Conservation (phyloP, 2,329 filamentous ascomycete species). For the Byssothecium circinans region DNA sequence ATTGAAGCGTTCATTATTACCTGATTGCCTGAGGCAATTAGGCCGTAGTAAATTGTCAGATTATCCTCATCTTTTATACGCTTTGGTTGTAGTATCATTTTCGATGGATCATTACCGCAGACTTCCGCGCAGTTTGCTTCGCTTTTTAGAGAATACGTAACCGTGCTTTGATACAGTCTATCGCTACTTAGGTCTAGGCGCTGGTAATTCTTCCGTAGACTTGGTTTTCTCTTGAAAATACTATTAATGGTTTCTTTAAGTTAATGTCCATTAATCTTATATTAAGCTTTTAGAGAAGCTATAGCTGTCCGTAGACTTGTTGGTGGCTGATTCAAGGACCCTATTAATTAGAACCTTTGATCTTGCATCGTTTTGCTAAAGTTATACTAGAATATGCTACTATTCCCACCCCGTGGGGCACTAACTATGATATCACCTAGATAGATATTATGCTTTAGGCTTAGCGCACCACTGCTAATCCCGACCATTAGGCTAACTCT, state of each 20-base stretch:
- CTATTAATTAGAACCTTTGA: constrained; percentile 17
- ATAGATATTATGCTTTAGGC: background rate
- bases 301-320: constrained; percentile 22
- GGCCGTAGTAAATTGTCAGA: constrained; percentile 2
- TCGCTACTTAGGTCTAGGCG: constrained; percentile 12
- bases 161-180: background rate
- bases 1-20: constrained; percentile 6
- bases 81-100: background rate
- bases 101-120: background rate
- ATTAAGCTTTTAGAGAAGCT: constrained; percentile 20
- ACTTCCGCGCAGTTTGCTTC: constrained; percentile 10
- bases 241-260: constrained; percentile 17
- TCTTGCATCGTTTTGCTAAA: constrained; percentile 29
- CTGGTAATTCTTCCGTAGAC: constrained; percentile 26
- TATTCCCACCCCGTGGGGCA: constrained; percentile 9
- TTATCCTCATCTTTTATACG: background rate
- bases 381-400: constrained; percentile 36
- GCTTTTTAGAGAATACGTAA: background rate
- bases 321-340: constrained; percentile 19
- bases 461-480: constrained; percentile 35
- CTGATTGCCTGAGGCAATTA: constrained; percentile 7
- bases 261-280: constrained; percentile 10
- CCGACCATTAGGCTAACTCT: constrained; percentile 47
- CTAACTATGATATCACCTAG: constrained; percentile 35
- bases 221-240: constrained; percentile 26